These are phyloP conservation scores for Cicer yamashitae DNA, from an alignment of 306 rosid species.

Conservation along the genomic window DNA sequence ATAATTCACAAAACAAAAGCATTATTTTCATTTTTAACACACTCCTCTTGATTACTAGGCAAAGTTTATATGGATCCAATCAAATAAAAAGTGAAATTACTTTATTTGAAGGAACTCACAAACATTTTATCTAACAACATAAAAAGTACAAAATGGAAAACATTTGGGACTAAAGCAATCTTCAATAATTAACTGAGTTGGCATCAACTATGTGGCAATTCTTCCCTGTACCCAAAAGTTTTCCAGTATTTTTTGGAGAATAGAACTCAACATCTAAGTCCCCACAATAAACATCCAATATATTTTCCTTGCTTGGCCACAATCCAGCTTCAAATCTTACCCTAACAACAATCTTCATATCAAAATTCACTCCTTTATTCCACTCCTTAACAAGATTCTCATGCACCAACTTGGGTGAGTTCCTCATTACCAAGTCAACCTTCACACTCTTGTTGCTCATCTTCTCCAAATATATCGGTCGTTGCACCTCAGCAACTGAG, in stretches of 20 bases:
- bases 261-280: conserved; percentile 44
- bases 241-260: conserved; percentile 38
- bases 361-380: conserved; percentile 42
- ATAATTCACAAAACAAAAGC: no score
- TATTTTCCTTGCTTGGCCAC: conserved; percentile 39
- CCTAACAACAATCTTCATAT: conserved; percentile 31
- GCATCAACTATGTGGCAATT: conserved; percentile 20
- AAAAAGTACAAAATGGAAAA: no score
- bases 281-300: conserved; percentile 29
- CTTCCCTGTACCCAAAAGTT: conserved; percentile 35
- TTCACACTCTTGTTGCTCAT: conserved; percentile 33
- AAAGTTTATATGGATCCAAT: no score
- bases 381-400: conserved; percentile 30
- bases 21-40: no score
- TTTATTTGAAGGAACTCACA: no score
- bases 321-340: conserved; percentile 44
- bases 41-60: no score
- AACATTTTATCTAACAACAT: no score
- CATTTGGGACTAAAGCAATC: background rate
- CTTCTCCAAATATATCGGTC: conserved; percentile 3
- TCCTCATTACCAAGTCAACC: conserved; percentile 15
- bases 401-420: background rate
- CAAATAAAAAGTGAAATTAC: no score
- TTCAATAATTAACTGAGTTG: background rate
- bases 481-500: background rate